phyloP scores from a whole-genome alignment of 164 flowering plant species.

The Chimonanthus salicifolius region DNA sequence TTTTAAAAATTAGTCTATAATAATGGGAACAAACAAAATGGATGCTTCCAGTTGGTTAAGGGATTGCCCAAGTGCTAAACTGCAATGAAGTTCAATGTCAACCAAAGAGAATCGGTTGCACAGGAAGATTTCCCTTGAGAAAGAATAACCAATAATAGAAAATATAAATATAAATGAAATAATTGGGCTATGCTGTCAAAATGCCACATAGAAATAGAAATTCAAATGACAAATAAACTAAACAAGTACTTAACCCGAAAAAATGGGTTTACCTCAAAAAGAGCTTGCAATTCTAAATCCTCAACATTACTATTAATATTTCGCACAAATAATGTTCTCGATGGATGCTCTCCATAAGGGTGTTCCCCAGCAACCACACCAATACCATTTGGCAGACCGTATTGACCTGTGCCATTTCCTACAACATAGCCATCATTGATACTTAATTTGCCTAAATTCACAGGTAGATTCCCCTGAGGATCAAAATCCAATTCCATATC shows the following conservation, averaged over 20 bases:
- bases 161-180: not conserved
- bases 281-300: constrained; percentile 74
- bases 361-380: constrained; percentile 92
- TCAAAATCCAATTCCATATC: constrained; percentile 87
- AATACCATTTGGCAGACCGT: constrained; percentile 56
- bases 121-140: not conserved
- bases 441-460: constrained; percentile 45
- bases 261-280: constrained; percentile 72
- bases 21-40: no score
- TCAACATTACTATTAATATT: constrained; percentile 98
- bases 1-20: no score
- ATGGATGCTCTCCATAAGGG: constrained; percentile 98
- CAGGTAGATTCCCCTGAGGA: constrained; percentile 42
- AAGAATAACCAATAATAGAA: not conserved
- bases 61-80: no score
- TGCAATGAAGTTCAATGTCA: no score
- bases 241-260: not conserved
- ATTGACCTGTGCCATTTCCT: constrained; percentile 51
- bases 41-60: no score
- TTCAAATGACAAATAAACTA: not conserved
- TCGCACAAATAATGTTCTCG: constrained; percentile 93
- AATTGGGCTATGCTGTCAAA: not conserved
- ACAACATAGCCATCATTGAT: constrained; percentile 40
- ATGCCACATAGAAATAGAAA: not conserved
- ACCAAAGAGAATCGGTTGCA: no score